phyloP scores from a whole-genome alignment of 192 early-diverging fungal species.

The Pilobolus umbonatus region DNA sequence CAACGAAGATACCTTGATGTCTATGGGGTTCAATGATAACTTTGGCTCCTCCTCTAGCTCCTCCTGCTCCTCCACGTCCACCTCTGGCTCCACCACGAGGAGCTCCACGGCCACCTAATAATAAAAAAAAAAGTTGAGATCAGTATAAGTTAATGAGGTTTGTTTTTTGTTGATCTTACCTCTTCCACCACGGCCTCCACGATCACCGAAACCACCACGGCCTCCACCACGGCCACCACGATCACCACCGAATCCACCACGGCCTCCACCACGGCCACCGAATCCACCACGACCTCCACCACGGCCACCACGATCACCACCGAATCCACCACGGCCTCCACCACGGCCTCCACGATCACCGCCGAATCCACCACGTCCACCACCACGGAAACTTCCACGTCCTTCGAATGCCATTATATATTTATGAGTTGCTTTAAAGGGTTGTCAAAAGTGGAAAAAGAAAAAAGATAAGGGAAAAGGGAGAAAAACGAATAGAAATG shows the following conservation, averaged over 20 bases:
- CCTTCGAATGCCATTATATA: slow-evolving; percentile 28
- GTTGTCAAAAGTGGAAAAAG: not conserved
- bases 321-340: slow-evolving; percentile 43
- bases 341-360: slow-evolving; percentile 12
- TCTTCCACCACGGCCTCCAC: slow-evolving; percentile 23
- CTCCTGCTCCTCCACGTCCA: slow-evolving; percentile 61
- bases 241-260: slow-evolving; percentile 24
- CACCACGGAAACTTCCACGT: slow-evolving; percentile 39
- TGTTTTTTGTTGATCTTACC: too few species aligned
- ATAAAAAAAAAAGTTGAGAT: not conserved
- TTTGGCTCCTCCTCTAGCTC: slow-evolving; percentile 87
- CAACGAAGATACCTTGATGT: slow-evolving; percentile 93
- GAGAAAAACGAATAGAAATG: not conserved
- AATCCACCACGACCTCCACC: slow-evolving; percentile 48
- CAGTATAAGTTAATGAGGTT: not conserved
- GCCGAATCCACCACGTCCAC: slow-evolving; percentile 35
- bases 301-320: slow-evolving; percentile 50
- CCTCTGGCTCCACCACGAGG: slow-evolving; percentile 36
- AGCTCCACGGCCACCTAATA: slow-evolving; percentile 24
- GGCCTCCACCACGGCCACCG: slow-evolving; percentile 37
- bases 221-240: too few species aligned
- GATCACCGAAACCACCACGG: slow-evolving; percentile 19
- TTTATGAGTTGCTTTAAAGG: slow-evolving; percentile 1
- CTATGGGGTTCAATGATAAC: slow-evolving; percentile 96
- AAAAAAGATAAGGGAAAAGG: not conserved